Base-by-base conservation (phyloP, 495 filamentous ascomycete genomes). In the Neurospora tetraspora region DNA sequence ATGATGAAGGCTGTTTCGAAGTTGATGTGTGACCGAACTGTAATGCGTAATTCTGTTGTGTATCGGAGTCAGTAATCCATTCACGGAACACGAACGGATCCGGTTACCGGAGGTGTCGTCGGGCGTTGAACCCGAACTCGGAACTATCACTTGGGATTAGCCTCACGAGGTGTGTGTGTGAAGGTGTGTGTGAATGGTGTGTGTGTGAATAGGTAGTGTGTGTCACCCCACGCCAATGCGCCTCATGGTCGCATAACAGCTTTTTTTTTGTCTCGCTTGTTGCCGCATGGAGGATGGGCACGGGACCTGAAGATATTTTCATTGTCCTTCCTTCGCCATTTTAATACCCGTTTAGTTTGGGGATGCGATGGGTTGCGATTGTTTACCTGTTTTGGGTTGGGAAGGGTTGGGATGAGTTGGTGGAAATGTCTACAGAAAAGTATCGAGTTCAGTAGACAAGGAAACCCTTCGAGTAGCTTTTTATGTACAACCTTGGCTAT, bases 281-380 rank as follows among this genome's bases (percentile, higher is more conserved):
- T 34, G 53, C 53, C 27, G 53, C 14, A 61, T 61, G 27, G 53
- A 61, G 53, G 53, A 61, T 61, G 27, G 70, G 73, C 73, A 74
- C 73, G 73, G 71, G 73, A 74, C 73, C 59, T 7, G 39, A 72
- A 74, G 14, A 69, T 69, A 53, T 47, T 74, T 47, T 70, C 12
- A 1, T 18, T 71, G n/a, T 23, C 5, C 4, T 59, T 59, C 2
- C 11, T 14, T 31, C 5, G 23, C 3, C 3, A 7, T 9, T 4
- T 53, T 18, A 4, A 61, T 61, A 2, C 12, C 53, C 53, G 20
- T 53, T 53, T 53, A 27, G 3, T 1, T 61, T 34, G 53, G 14
- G 14, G 53, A 61, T 27, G 20, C 2, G 45, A 3, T 12, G 2
- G 20, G 4, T 53, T 12, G 20, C 0, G 53, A 61, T 6, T 61